Evolutionary conservation across 768 basidiomycete genomes (phyloP), one percentile per base, ranked within the genome.

Genomic region (Russula sp.): DNA sequence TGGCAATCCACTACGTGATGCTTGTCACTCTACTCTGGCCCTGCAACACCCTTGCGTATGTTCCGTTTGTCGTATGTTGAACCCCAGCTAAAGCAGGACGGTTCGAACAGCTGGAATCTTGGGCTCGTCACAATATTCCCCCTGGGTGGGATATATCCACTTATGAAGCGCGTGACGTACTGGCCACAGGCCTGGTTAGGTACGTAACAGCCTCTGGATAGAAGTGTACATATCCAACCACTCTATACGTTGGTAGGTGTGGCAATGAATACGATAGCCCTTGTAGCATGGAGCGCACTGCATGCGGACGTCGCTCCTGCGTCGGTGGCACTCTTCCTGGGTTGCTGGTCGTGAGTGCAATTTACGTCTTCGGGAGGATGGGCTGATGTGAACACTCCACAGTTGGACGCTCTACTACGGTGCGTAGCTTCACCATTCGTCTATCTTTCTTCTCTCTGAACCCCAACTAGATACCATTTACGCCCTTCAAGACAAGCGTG

Each of bases 401-500:
- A 56, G 60, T 31, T 68, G 61, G 62, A 61, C 66, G 20, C 56
- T 58, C 20, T 76, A 45, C 71, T 63, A 55, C 34, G 62, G 49
- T 48, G 20, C 37, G 27, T 18, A 20, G 8, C 16, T n/a, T 20
- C 37, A 27, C n/a, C 14, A 8, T n/a, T 16, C 6, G 14, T 8
- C 7, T 13, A 37, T 35, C n/a, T 4, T 18, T 31, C 18, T 45
- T 18, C 6, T 49, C 60, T 75, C 39, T 80, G 77, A 48, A 77
- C 75, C 77, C 32, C 69, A 79, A 51, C 71, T 77, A 70, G 82
- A 87, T 69, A 83, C 84, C 0, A 83, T 85, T 63, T 87, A 87
- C 68, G 85, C 83, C 5, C 83, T 83, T 69, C 76, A 82, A 76
- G 85, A 86, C 70, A 82, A 82, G 63, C 71, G 73, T 35, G 85